These are phyloP conservation scores for Exophiala phaeomuriformis DNA, from an alignment of 2,329 filamentous ascomycete genomes.

Conservation along the genomic window DNA sequence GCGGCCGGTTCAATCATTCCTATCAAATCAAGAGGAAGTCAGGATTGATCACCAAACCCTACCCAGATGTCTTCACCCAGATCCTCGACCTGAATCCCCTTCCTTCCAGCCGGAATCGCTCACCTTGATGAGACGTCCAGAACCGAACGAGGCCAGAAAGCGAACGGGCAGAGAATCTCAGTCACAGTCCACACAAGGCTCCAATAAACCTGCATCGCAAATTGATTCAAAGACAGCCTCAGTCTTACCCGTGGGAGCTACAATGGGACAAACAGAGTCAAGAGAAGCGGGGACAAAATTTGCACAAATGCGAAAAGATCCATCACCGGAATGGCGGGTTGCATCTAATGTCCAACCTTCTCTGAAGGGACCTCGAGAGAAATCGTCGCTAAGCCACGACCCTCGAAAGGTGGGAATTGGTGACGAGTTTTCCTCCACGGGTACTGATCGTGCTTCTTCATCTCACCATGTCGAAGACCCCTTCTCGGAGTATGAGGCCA, in stretches of 20 bases:
- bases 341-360: too few relatives aligned
- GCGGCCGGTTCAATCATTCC: neutral
- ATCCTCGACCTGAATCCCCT: slow-evolving; percentile 15
- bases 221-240: neutral
- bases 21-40: neutral
- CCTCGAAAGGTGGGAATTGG: too few relatives aligned
- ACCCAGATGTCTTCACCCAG: neutral
- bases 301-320: too few relatives aligned
- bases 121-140: slow-evolving; percentile 11
- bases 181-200: slow-evolving; percentile 19
- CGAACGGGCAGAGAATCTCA: slow-evolving; percentile 13
- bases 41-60: neutral
- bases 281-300: neutral
- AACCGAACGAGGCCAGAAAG: slow-evolving; percentile 20
- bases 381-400: too few relatives aligned
- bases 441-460: too few relatives aligned
- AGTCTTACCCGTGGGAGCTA: neutral
- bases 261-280: slow-evolving; percentile 6
- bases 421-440: too few relatives aligned
- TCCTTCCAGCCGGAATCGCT: slow-evolving; percentile 24
- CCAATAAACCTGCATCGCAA: slow-evolving; percentile 1
- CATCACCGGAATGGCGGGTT: too few relatives aligned
- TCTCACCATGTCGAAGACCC: too few relatives aligned
- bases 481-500: too few relatives aligned
- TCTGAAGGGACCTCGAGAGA: too few relatives aligned